phyloP scores from a whole-genome alignment of 2,329 filamentous ascomycete genomes.

The Blumeriella jaapii region DNA sequence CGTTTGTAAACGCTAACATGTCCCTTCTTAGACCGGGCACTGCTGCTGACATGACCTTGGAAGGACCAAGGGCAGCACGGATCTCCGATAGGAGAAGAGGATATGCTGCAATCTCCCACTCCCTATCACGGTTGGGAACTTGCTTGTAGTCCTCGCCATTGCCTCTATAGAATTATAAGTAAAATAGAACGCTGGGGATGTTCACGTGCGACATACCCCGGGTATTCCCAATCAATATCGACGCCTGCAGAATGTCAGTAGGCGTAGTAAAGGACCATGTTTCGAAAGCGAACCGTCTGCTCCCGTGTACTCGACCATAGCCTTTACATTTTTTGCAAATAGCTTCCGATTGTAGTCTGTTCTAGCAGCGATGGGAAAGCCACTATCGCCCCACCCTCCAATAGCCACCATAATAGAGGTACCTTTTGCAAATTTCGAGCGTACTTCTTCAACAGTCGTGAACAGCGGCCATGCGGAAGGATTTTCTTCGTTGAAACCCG shows the following conservation, averaged over 20 bases:
- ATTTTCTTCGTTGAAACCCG: slow-evolving; percentile 36
- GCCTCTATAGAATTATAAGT: slow-evolving; percentile 31
- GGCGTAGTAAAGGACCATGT: background rate
- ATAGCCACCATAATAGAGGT: slow-evolving; percentile 60
- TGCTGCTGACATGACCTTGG: slow-evolving; percentile 55
- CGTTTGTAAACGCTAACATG: slow-evolving; percentile 53
- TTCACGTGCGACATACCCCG: slow-evolving; percentile 29
- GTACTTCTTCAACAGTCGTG: slow-evolving; percentile 36
- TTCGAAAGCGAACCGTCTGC: slow-evolving; percentile 46
- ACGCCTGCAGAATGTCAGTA: slow-evolving; percentile 19
- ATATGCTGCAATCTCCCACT: slow-evolving; percentile 51
- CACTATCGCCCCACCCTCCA: slow-evolving; percentile 65
- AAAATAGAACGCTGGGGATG: slow-evolving; percentile 1
- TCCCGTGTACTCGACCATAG: slow-evolving; percentile 48
- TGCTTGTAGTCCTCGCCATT: slow-evolving; percentile 61
- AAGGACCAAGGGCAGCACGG: slow-evolving; percentile 41
- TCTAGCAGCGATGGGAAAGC: slow-evolving; percentile 47
- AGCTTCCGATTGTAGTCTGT: slow-evolving; percentile 38
- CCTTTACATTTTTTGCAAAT: slow-evolving; percentile 53
- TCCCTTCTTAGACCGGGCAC: slow-evolving; percentile 53
- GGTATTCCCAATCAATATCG: slow-evolving; percentile 43
- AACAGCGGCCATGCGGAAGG: slow-evolving; percentile 38
- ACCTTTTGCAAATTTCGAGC: slow-evolving; percentile 35
- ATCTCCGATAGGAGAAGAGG: slow-evolving; percentile 48
- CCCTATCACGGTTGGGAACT: slow-evolving; percentile 47